A percentile compares a stretch with the other conserved stretches of the same genome.
Conservation (phyloP, 352 stramenopile species). For the Pythium phragmiticola region DNA sequence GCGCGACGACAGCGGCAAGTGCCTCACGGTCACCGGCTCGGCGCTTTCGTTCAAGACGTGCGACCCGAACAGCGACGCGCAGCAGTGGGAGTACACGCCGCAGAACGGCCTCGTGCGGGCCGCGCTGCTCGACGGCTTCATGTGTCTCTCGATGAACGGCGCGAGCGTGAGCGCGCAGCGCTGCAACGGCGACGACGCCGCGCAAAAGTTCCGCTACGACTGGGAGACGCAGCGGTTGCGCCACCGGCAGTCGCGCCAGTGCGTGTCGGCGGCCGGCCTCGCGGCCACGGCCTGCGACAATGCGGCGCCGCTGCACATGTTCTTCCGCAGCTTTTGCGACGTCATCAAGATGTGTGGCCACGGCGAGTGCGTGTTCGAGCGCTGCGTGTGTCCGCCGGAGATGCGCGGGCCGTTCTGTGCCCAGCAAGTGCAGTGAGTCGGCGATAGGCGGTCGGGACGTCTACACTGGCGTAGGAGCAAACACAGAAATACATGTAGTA, state of each 20-base stretch:
- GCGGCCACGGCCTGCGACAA: background rate
- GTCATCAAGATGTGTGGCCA: conserved; percentile 12
- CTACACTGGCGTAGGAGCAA: background rate
- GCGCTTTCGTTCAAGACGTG: background rate
- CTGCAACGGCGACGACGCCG: too few relatives aligned
- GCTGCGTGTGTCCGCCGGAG: background rate
- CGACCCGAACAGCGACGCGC: conserved; percentile 5
- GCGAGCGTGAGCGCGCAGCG: too few relatives aligned
- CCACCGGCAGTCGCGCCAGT: conserved; percentile 7
- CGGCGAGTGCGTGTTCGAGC: conserved; percentile 4
- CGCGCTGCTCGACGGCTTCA: background rate
- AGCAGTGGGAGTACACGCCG: conserved; percentile 17
- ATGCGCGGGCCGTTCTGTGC: conserved; percentile 8
- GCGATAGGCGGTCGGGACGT: background rate
- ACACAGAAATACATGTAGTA: background rate
- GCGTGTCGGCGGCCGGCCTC: background rate
- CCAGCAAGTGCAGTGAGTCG: background rate
- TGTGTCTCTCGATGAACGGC: conserved; percentile 1
- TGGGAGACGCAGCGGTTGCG: conserved; percentile 2
- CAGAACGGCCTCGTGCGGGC: conserved; percentile 10
- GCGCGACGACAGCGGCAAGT: conserved; percentile 3
- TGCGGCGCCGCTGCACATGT: background rate
- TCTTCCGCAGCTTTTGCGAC: conserved; percentile 16
- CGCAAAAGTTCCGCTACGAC: conserved; percentile 12
- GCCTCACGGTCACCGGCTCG: background rate